phyloP scores from a whole-genome alignment of 2,329 filamentous ascomycete genomes.

The Calycina herbarum region DNA sequence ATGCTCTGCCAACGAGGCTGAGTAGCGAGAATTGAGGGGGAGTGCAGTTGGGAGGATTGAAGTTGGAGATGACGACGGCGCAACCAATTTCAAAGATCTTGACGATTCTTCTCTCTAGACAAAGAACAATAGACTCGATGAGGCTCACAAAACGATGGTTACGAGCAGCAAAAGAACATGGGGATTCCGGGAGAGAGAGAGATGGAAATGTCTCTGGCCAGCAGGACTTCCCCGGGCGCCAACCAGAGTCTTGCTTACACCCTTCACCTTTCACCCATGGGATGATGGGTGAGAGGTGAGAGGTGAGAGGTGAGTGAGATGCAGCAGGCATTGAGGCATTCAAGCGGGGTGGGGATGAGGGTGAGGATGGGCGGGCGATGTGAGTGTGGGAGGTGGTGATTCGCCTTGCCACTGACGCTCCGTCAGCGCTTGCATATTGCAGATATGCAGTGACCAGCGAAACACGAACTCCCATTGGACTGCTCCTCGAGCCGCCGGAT shows the following conservation, averaged over 20 bases:
- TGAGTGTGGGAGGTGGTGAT: neutral
- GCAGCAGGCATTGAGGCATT: neutral
- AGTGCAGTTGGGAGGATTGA: constrained; percentile 5
- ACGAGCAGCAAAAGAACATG: neutral
- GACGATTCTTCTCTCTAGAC: neutral
- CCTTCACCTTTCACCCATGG: neutral
- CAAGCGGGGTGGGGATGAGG: neutral
- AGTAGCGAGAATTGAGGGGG: constrained; percentile 2
- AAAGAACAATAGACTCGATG: neutral
- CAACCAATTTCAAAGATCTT: neutral
- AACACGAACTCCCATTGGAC: neutral
- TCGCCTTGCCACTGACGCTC: neutral
- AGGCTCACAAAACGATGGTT: constrained; percentile 2
- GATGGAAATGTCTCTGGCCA: neutral
- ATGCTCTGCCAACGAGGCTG: constrained; percentile 10
- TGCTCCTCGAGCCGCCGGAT: neutral
- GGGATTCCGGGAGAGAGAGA: neutral
- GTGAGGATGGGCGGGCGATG: neutral
- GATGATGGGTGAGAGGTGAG: no score
- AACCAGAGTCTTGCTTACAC: neutral
- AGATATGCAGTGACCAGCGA: neutral
- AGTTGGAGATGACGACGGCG: neutral
- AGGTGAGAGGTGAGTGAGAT: neutral
- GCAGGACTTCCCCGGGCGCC: neutral
- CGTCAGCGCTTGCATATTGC: neutral